phyloP scores from a whole-genome alignment of 495 filamentous ascomycete species.

The Massariosphaeria phaeospora region DNA sequence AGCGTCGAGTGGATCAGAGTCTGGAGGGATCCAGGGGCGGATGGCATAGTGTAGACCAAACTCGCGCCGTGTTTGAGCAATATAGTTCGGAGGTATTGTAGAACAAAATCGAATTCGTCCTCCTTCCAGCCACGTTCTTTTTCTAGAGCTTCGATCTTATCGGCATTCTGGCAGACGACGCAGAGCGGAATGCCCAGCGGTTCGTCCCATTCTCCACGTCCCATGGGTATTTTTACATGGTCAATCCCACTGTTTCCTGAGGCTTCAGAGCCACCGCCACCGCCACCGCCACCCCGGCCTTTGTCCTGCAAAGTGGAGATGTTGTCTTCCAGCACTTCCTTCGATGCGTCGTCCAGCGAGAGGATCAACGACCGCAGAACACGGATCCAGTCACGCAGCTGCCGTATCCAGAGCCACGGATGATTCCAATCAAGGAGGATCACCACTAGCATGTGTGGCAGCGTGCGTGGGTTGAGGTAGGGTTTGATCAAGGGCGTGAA shows the following conservation, averaged over 20 bases:
- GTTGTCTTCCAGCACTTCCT: conserved; percentile 76
- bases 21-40: conserved; percentile 70
- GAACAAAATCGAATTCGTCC: conserved; percentile 85
- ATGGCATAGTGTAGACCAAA: conserved; percentile 83
- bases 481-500: conserved; percentile 82
- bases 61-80: conserved; percentile 85
- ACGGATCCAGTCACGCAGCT: conserved; percentile 81
- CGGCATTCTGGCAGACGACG: conserved; percentile 89
- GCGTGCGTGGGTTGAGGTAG: conserved; percentile 76
- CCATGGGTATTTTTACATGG: conserved; percentile 69
- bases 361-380: conserved; percentile 70
- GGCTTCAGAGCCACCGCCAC: conserved; percentile 15
- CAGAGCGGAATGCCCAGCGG: conserved; percentile 82
- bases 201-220: conserved; percentile 92
- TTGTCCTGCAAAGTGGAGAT: conserved; percentile 61
- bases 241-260: conserved; percentile 19
- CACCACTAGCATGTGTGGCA: conserved; percentile 82
- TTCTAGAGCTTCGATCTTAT: conserved; percentile 83
- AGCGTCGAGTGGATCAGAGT: conserved; percentile 81
- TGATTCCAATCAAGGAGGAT: conserved; percentile 88
- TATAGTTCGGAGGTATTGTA: conserved; percentile 82
- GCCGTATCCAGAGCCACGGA: conserved; percentile 87
- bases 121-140: conserved; percentile 87
- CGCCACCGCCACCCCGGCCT: conserved; percentile 39
- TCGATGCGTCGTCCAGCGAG: conserved; percentile 69